Evolutionary conservation across 805 yeast genomes (phyloP).

Genomic region (Candida jianshihensis): DNA sequence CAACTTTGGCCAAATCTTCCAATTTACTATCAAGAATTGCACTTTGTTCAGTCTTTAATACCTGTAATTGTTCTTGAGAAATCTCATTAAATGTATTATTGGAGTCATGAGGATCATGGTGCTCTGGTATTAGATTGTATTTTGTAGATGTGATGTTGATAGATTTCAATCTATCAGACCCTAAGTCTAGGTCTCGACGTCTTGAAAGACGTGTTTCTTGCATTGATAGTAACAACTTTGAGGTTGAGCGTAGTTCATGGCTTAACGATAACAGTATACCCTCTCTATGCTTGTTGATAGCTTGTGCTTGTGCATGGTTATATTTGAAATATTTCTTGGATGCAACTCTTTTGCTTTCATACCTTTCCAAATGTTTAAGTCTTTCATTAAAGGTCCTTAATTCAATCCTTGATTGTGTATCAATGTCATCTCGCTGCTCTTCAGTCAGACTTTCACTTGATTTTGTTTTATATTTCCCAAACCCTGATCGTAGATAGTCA

Average conservation of each 20-base stretch:
- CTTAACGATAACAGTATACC: conserved; percentile 17
- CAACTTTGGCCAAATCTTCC: conserved; percentile 55
- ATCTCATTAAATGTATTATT: conserved; percentile 22
- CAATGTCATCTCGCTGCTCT: conserved; percentile 47
- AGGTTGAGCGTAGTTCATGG: conserved; percentile 17
- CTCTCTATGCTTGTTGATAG: conserved; percentile 15
- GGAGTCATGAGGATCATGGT: conserved; percentile 4
- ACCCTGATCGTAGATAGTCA: conserved; percentile 21
- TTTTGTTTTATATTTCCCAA: conserved; percentile 3
- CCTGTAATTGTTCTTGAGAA: conserved; percentile 48
- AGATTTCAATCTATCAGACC: conserved; percentile 8
- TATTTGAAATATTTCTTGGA: conserved; percentile 13
- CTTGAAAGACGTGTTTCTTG: conserved; percentile 22
- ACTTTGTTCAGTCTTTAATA: conserved; percentile 52
- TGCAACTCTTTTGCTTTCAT: conserved; percentile 40
- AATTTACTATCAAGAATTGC: conserved; percentile 46
- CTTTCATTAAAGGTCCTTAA: conserved; percentile 46
- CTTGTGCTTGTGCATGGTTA: conserved; percentile 10
- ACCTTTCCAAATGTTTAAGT: conserved; percentile 40
- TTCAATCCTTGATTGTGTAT: conserved; percentile 45
- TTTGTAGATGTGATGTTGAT: conserved; percentile 20
- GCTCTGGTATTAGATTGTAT: conserved; percentile 13
- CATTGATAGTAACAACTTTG: conserved; percentile 17
- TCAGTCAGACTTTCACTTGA: conserved; percentile 27
- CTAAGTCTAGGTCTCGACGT: conserved; percentile 16